Percentiles rank a stretch among this genome's conserved stretches.
Conservation (phyloP, 352 stramenopile species). For the Globisporangium rhizosaccharum region DNA sequence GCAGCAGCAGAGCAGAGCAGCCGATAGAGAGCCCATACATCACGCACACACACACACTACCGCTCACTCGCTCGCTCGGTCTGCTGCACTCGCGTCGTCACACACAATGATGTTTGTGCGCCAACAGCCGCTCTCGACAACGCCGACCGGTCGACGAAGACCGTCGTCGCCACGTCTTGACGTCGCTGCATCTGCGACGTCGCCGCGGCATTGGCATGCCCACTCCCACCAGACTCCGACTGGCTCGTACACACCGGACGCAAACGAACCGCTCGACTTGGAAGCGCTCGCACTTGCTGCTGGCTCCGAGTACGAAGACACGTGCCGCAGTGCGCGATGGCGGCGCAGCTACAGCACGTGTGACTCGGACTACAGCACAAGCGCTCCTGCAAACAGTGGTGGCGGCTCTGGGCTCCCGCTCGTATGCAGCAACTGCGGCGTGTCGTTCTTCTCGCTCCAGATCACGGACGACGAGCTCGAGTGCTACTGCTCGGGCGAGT, state of each 20-base stretch:
- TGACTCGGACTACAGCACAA: not conserved
- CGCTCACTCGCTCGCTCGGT: not conserved
- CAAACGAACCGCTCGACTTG: conserved; percentile 33
- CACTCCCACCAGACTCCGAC: conserved; percentile 14
- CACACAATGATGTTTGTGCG: not conserved
- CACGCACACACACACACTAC: not conserved
- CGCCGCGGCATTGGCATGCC: conserved; percentile 1
- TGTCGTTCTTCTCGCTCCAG: conserved; percentile 78
- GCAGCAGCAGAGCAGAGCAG: not conserved
- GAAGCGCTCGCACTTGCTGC: conserved; percentile 33
- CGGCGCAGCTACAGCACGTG: conserved; percentile 4
- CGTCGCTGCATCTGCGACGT: conserved; percentile 6
- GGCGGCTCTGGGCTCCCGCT: conserved; percentile 63
- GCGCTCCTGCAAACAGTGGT: not conserved
- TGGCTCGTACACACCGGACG: not conserved
- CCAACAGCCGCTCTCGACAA: not conserved
- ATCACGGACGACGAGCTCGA: conserved; percentile 57
- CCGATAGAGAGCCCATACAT: not conserved
- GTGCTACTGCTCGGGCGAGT: conserved; percentile 84
- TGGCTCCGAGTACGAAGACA: conserved; percentile 19
- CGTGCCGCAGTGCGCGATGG: conserved; percentile 12
- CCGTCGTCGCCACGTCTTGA: not conserved
- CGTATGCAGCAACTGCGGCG: conserved; percentile 76
- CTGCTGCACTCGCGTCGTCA: not conserved
- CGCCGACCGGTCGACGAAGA: not conserved